These are phyloP conservation scores for Ophiocordyceps camponoti-leonardi DNA, from an alignment of 2,329 filamentous ascomycete genomes.

Conservation along the genomic window DNA sequence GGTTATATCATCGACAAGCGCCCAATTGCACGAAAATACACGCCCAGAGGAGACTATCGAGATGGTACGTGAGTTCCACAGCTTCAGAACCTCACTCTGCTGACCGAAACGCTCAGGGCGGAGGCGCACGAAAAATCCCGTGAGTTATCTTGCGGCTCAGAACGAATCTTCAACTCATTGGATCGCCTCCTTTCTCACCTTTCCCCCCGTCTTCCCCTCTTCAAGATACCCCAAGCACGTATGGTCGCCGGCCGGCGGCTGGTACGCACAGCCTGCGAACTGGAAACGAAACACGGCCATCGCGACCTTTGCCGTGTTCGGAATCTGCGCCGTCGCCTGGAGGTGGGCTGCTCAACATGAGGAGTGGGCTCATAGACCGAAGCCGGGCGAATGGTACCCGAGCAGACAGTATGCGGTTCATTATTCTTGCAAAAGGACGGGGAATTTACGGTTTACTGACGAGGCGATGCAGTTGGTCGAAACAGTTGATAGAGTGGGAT, in stretches of 20 bases:
- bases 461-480: slow-evolving; percentile 21
- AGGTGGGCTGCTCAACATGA: slow-evolving; percentile 60
- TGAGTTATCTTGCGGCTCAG: slow-evolving; percentile 16
- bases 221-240: slow-evolving; percentile 90
- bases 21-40: not conserved
- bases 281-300: slow-evolving; percentile 86
- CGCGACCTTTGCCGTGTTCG: slow-evolving; percentile 49
- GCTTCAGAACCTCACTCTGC: not conserved
- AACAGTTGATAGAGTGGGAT: slow-evolving; percentile 26
- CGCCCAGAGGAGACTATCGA: slow-evolving; percentile 13
- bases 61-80: slow-evolving; percentile 29
- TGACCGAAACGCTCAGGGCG: slow-evolving; percentile 33
- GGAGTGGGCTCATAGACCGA: slow-evolving; percentile 56
- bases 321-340: slow-evolving; percentile 51
- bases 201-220: not conserved
- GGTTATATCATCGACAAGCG: not conserved
- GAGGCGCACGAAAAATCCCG: slow-evolving; percentile 47
- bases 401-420: slow-evolving; percentile 55
- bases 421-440: not conserved
- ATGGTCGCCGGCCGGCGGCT: slow-evolving; percentile 96
- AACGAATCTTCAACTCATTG: not conserved
- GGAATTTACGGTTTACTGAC: not conserved
- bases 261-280: slow-evolving; percentile 89
- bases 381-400: slow-evolving; percentile 61
- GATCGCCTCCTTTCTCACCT: too few species aligned